Evolutionary conservation across 1,284 basidiomycete genomes (phyloP).

Genomic region (Puccinia polysora): DNA sequence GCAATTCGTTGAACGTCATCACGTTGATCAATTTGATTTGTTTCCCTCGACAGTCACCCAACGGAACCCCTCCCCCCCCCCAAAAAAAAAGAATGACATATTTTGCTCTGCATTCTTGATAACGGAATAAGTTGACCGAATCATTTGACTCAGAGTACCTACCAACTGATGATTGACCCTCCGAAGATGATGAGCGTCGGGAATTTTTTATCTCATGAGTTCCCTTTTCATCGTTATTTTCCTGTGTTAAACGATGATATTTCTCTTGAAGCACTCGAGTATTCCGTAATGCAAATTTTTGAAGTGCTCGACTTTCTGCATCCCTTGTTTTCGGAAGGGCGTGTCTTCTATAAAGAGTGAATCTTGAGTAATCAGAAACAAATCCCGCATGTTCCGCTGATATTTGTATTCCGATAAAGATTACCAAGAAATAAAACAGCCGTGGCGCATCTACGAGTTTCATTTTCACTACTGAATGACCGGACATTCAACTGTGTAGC

Average conservation of each 20-base stretch:
- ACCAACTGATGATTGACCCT: background rate
- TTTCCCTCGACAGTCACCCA: background rate
- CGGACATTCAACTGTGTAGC: too few species aligned
- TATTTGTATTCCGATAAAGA: too few species aligned
- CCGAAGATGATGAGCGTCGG: conserved; percentile 8
- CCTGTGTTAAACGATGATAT: background rate
- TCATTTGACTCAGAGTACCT: background rate
- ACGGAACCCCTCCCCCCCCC: background rate
- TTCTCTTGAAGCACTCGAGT: conserved; percentile 1
- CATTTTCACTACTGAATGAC: too few species aligned
- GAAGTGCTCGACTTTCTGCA: background rate
- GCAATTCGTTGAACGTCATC: background rate
- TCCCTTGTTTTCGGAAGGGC: background rate
- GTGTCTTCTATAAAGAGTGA: conserved; percentile 20
- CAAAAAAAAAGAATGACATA: too few species aligned
- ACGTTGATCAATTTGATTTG: background rate
- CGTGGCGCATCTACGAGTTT: too few species aligned
- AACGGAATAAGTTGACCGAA: background rate
- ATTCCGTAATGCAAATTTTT: conserved; percentile 15
- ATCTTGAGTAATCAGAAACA: too few species aligned
- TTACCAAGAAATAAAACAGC: too few species aligned
- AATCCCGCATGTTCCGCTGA: too few species aligned
- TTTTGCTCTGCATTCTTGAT: background rate
- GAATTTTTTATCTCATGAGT: background rate
- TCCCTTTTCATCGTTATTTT: background rate